A percentile compares a stretch with the other conserved stretches of the same genome.
These are phyloP conservation scores for Neospermospora avenae DNA, from an alignment of 2,329 filamentous ascomycete species.

Conservation along the genomic window DNA sequence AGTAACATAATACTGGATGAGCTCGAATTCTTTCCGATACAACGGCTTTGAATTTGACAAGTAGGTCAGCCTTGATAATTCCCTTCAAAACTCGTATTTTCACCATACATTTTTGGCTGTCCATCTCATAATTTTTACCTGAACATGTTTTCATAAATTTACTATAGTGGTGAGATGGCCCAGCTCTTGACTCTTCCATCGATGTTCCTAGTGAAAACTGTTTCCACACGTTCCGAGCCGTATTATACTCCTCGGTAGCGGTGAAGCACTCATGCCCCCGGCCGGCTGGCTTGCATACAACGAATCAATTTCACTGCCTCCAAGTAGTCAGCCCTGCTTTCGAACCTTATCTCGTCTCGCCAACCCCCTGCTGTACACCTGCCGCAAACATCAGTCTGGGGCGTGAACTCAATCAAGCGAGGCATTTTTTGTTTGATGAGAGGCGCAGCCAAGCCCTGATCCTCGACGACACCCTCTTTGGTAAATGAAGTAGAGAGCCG, in stretches of 20 bases:
- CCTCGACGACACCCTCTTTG: background rate
- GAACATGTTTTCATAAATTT: conserved; percentile 5
- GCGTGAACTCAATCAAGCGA: conserved; percentile 1
- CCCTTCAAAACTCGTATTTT: background rate
- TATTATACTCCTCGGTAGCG: conserved; percentile 6
- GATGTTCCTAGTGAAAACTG: conserved; percentile 5
- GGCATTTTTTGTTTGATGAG: background rate
- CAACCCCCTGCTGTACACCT: background rate
- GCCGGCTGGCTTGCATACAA: background rate
- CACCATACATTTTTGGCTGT: background rate
- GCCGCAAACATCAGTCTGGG: conserved; percentile 3
- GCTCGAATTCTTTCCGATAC: background rate
- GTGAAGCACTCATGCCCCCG: conserved; percentile 6
- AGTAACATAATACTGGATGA: background rate
- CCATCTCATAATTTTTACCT: background rate
- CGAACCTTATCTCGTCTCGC: conserved; percentile 1
- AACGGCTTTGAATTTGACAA: background rate
- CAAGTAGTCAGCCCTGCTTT: background rate
- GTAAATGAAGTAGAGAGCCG: background rate
- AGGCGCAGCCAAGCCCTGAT: conserved; percentile 6
- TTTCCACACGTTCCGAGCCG: conserved; percentile 8
- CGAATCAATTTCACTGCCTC: background rate
- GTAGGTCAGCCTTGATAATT: background rate
- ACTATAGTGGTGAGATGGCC: background rate
- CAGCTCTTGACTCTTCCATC: conserved; percentile 2